Evolutionary conservation across 805 yeast genomes (phyloP).

Genomic region (Pichia ethanolica): DNA sequence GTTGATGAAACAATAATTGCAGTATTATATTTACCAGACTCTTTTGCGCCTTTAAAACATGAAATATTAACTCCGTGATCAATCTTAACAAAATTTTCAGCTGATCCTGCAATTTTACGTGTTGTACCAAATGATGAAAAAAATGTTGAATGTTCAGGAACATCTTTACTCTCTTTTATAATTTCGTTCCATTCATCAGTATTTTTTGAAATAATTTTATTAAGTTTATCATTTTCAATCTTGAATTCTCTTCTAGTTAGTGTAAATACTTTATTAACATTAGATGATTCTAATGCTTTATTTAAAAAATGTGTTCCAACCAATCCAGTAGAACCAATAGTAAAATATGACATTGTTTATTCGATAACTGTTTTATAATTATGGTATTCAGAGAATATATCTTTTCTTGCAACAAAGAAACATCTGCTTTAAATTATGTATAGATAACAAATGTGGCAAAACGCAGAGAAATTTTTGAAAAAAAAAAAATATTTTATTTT

Average conservation of each 20-base stretch:
- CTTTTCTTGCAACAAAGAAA: neutral
- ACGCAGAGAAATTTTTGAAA: no score
- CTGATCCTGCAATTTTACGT: constrained; percentile 60
- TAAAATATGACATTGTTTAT: constrained; percentile 18
- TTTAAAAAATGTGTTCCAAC: constrained; percentile 56
- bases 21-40: constrained; percentile 52
- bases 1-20: constrained; percentile 58
- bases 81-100: constrained; percentile 60
- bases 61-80: constrained; percentile 68
- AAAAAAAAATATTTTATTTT: no score
- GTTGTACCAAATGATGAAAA: constrained; percentile 76
- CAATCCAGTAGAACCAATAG: constrained; percentile 74
- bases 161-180: constrained; percentile 17
- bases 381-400: no score
- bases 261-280: constrained; percentile 37
- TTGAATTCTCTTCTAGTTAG: constrained; percentile 41
- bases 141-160: constrained; percentile 34
- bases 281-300: constrained; percentile 31
- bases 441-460: no score
- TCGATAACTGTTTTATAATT: no score
- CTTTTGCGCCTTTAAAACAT: constrained; percentile 68
- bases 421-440: no score
- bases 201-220: constrained; percentile 40
- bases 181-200: constrained; percentile 41
- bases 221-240: constrained; percentile 10